phyloP scores from a whole-genome alignment of 148 eudicot genomes.

The Dianthus caryophyllus region DNA sequence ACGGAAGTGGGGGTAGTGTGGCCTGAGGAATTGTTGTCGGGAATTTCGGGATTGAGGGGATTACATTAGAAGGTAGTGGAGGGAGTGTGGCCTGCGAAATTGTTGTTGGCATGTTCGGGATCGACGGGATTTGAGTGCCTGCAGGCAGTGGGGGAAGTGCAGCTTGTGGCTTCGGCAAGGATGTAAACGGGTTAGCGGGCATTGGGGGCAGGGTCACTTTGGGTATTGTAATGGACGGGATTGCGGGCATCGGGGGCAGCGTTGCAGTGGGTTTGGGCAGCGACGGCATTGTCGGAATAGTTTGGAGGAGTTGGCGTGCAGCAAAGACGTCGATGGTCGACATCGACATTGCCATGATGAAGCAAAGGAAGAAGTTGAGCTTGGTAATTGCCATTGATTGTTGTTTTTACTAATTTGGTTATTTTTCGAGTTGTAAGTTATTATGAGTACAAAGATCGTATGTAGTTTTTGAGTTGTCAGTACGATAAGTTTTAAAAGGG shows the following conservation, averaged over 20 bases:
- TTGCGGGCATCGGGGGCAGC: constrained; percentile 23
- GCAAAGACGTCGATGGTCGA: constrained; percentile 25
- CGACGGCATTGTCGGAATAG: constrained; percentile 19
- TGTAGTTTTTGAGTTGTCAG: neutral
- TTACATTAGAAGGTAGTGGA: constrained; percentile 6
- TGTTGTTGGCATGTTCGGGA: constrained; percentile 11
- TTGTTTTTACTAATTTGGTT: neutral
- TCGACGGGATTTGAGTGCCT: constrained; percentile 12
- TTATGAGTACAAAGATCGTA: no score
- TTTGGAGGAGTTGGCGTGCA: constrained; percentile 31
- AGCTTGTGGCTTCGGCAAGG: constrained; percentile 19
- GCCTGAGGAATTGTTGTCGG: constrained; percentile 17
- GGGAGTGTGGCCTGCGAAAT: constrained; percentile 12
- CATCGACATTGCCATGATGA: constrained; percentile 25
- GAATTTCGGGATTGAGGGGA: constrained; percentile 7
- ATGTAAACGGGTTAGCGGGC: constrained; percentile 19
- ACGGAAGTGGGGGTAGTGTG: constrained; percentile 8
- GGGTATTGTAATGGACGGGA: constrained; percentile 8
- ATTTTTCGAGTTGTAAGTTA: neutral
- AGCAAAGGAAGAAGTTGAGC: constrained; percentile 5
- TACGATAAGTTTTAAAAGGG: neutral
- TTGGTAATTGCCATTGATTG: constrained; percentile 17
- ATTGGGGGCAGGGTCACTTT: constrained; percentile 25
- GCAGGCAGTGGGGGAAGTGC: constrained; percentile 26
- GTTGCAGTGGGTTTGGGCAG: constrained; percentile 18